These are phyloP conservation scores for Vigna trinervia DNA, from an alignment of 306 rosid genomes.

Conservation along the genomic window DNA sequence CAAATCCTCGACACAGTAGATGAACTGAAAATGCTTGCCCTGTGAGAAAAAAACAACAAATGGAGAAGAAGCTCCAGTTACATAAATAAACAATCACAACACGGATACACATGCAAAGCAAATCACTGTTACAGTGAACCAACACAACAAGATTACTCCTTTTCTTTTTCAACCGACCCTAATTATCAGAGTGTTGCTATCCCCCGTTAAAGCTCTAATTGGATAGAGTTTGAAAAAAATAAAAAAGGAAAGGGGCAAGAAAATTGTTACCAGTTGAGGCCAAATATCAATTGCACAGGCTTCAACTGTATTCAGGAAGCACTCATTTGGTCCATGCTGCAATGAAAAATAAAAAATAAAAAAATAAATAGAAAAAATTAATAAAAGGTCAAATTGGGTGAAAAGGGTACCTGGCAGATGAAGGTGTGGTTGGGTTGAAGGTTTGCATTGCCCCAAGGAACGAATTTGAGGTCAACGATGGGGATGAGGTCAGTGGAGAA, in stretches of 20 bases:
- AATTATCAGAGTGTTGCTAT: neutral
- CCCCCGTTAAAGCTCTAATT: neutral
- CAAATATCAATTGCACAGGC: constrained; percentile 80
- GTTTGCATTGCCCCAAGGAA: constrained; percentile 89
- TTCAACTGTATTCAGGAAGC: constrained; percentile 82
- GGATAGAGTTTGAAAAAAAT: neutral
- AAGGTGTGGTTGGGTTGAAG: constrained; percentile 61
- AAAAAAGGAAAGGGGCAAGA: neutral
- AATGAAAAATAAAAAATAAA: constrained; percentile 17
- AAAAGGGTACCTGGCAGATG: constrained; percentile 70
- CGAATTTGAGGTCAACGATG: constrained; percentile 75
- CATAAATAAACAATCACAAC: neutral
- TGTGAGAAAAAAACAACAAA: constrained; percentile 42
- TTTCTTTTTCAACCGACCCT: neutral
- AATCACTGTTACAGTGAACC: neutral
- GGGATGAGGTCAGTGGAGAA: constrained; percentile 64
- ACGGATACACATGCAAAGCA: neutral
- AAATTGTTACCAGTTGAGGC: constrained; percentile 75
- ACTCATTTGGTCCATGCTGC: constrained; percentile 89
- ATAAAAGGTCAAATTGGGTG: neutral
- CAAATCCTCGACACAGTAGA: constrained; percentile 71
- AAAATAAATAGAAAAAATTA: neutral
- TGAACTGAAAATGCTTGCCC: constrained; percentile 78
- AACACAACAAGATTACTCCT: neutral
- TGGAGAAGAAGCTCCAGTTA: neutral